Base-by-base conservation (phyloP, 2,329 filamentous ascomycete species). In the Aspergillus niger region DNA sequence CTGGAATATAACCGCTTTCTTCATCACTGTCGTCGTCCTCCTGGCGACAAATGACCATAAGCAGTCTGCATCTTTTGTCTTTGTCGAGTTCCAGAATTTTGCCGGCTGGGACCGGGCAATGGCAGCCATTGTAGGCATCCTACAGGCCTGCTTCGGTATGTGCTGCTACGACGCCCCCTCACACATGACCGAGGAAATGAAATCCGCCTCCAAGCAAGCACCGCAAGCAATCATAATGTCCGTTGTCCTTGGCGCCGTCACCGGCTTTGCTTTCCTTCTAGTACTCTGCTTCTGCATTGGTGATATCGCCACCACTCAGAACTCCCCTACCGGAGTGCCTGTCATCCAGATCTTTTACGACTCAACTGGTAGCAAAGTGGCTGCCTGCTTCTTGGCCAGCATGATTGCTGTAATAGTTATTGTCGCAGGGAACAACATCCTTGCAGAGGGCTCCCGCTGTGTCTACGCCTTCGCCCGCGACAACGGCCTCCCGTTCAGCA, bases 61-160 rank as follows among this genome's bases (percentile, higher is more conserved):
- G 64, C 81, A 84, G 61, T 71, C 78, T 0, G 76, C 83, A 3
- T 76, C 74, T 24, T 85, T 85, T 62, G 84, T 86, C 8, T 86
- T 85, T 65, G 66, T 68, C 17, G 78, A 82, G n/a, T 85, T 85
- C 58, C 79, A 83, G 59, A 85, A 85, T 59, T 77, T 79, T 47
- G 83, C 82, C 0, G 84, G 84, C 2, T 84, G 83, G 66, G 76
- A 76, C 8, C 69, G 74, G 8, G 73, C 78, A 1, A 85, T 84
- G 70, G 77, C 80, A 2, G 80, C 81, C 0, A 79, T 85, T 20
- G 70, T 85, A 26, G 83, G 83, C 1, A 78, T 85, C 15, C 69
- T 86, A 1, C 82, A 85, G 63, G 78, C 78, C 51, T 80, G 79
- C 0, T 85, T 84, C 59, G 82, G 81, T 20, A 83, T 84, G 82